Evolutionary conservation across 2,329 filamentous ascomycete species (phyloP).

Genomic region (Zymoseptoria pseudotritici): DNA sequence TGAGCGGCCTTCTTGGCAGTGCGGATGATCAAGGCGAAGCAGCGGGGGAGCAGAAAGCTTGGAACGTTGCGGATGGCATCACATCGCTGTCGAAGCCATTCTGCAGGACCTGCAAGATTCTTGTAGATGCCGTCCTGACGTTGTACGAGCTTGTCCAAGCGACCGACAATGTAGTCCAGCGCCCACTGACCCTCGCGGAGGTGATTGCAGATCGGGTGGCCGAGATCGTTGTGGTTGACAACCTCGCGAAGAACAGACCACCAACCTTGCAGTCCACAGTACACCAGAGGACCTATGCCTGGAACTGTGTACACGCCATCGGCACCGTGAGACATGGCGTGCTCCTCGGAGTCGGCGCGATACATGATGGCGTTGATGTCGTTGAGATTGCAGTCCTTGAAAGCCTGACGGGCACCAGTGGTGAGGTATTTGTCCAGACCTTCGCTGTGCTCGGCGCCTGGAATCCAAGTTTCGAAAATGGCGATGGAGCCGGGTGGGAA

Average conservation of each 20-base stretch:
- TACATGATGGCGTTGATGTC: constrained; percentile 92
- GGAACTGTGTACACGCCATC: constrained; percentile 90
- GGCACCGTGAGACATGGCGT: constrained; percentile 66
- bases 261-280: constrained; percentile 97
- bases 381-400: constrained; percentile 63
- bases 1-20: constrained; percentile 81
- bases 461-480: constrained; percentile 93
- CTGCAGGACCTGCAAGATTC: constrained; percentile 56
- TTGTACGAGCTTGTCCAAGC: constrained; percentile 62
- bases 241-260: constrained; percentile 85
- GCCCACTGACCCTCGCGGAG: constrained; percentile 88
- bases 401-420: constrained; percentile 69
- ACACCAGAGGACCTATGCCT: constrained; percentile 74
- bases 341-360: constrained; percentile 81
- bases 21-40: constrained; percentile 83
- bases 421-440: constrained; percentile 83
- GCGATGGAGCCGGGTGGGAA: constrained; percentile 94
- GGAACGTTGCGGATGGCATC: constrained; percentile 79
- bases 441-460: constrained; percentile 72
- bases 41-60: constrained; percentile 81
- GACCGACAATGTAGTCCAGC: constrained; percentile 74
- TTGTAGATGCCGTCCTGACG: constrained; percentile 49
- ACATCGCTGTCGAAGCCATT: constrained; percentile 78
- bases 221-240: constrained; percentile 81
- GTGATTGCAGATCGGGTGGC: constrained; percentile 88